These are phyloP conservation scores for Babesia sp. DNA, from an alignment of 169 alveolate species.

Conservation along the genomic window DNA sequence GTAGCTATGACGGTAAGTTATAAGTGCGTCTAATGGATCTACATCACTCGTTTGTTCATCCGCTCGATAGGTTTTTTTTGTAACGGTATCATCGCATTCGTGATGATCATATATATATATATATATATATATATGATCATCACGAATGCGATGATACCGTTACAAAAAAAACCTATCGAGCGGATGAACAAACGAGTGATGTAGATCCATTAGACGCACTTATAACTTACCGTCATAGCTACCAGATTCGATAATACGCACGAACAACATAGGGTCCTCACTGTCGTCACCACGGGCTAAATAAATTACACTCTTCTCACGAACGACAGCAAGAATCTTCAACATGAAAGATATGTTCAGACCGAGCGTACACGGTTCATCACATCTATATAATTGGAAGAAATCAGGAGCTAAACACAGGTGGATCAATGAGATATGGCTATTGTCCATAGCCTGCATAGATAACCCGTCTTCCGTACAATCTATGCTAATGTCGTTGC, in stretches of 20 bases:
- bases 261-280: constrained; percentile 65
- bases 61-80: neutral
- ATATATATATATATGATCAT: no score
- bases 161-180: neutral
- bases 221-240: constrained; percentile 15
- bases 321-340: constrained; percentile 74
- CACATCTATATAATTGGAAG: constrained; percentile 88
- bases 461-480: constrained; percentile 85
- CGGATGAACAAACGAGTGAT: no score
- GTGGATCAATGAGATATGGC: constrained; percentile 87
- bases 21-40: no score
- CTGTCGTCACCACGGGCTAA: constrained; percentile 72
- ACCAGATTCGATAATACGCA: constrained; percentile 52
- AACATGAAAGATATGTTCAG: constrained; percentile 77
- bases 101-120: no score
- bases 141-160: neutral
- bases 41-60: no score
- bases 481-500: constrained; percentile 87
- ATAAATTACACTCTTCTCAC: constrained; percentile 73
- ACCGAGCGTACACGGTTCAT: constrained; percentile 78
- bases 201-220: no score
- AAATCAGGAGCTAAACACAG: constrained; percentile 83
- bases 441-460: constrained; percentile 90
- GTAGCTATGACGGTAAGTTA: constrained; percentile 18
- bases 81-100: neutral